phyloP scores from a whole-genome alignment of 176 grass and related monocot genomes.

The Phyllostachys edulis region DNA sequence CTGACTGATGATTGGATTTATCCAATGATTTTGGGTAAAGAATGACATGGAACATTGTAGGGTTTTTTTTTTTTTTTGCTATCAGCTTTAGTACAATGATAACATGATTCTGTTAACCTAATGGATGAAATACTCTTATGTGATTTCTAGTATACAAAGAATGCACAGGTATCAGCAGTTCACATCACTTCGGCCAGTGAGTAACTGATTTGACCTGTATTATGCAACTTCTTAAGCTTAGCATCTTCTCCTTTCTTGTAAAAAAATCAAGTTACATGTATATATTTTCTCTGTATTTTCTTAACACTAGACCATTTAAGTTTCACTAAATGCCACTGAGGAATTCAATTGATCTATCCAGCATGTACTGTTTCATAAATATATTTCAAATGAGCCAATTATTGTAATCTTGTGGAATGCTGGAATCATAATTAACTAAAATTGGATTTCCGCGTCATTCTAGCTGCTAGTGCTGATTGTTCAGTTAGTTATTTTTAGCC shows the following conservation, averaged over 20 bases:
- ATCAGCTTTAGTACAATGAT: not conserved
- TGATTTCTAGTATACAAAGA: not conserved
- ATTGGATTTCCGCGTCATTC: not conserved
- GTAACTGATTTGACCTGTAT: not conserved
- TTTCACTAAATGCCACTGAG: not conserved
- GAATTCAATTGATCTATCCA: not conserved
- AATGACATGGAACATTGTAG: not conserved
- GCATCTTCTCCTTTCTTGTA: not conserved
- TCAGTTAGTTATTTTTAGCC: not conserved
- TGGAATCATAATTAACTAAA: not conserved
- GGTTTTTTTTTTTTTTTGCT: not conserved
- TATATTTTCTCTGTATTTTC: not conserved
- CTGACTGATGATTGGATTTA: not conserved
- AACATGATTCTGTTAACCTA: not conserved
- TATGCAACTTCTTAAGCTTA: not conserved
- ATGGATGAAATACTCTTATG: not conserved
- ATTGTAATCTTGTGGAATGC: not conserved
- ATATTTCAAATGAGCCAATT: not conserved
- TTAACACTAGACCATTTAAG: not conserved
- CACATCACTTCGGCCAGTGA: not conserved
- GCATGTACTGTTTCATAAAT: not conserved
- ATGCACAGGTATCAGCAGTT: not conserved
- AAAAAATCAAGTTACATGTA: not conserved
- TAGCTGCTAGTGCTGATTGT: conserved; percentile 1
- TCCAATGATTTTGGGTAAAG: not conserved